A percentile compares a stretch with the other conserved stretches of the same genome.
These are phyloP conservation scores for Lactarius hatsudake DNA, from an alignment of 768 basidiomycete species.

Conservation along the genomic window DNA sequence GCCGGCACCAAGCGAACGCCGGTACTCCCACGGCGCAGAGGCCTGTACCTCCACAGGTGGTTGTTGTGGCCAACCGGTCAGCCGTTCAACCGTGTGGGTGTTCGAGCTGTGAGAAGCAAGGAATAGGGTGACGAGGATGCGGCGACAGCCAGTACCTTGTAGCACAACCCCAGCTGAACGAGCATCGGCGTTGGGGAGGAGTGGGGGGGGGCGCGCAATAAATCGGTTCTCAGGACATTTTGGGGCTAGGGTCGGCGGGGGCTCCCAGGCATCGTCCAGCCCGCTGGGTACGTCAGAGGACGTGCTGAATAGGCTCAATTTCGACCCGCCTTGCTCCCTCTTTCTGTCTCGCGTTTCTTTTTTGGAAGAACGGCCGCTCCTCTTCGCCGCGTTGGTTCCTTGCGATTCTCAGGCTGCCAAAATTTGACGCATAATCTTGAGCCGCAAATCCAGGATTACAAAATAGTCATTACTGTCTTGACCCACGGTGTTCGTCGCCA, in stretches of 20 bases:
- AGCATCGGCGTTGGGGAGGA: not conserved
- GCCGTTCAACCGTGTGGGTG: too few species aligned
- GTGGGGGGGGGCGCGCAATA: not conserved
- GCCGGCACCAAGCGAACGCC: not conserved
- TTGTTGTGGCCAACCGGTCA: not conserved
- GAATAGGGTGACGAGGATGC: not conserved
- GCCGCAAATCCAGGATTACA: not conserved
- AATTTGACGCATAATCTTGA: not conserved
- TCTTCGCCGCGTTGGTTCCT: not conserved
- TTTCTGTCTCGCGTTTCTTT: not conserved
- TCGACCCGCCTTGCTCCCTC: not conserved
- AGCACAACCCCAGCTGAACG: not conserved
- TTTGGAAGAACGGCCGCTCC: not conserved
- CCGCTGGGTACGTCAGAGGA: not conserved
- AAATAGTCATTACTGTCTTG: not conserved
- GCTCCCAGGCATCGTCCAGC: not conserved
- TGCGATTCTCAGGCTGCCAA: not conserved
- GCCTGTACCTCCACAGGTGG: not conserved
- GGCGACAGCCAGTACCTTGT: not conserved
- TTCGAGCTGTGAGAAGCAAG: not conserved
- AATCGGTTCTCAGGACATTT: not conserved
- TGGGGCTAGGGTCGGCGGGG: not conserved
- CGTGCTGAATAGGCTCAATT: not conserved
- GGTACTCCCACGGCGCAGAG: too few species aligned
- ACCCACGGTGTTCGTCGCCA: not conserved